These are phyloP conservation scores for Zygotorulaspora mrakii DNA, from an alignment of 1,139 yeast species.

Conservation along the genomic window DNA sequence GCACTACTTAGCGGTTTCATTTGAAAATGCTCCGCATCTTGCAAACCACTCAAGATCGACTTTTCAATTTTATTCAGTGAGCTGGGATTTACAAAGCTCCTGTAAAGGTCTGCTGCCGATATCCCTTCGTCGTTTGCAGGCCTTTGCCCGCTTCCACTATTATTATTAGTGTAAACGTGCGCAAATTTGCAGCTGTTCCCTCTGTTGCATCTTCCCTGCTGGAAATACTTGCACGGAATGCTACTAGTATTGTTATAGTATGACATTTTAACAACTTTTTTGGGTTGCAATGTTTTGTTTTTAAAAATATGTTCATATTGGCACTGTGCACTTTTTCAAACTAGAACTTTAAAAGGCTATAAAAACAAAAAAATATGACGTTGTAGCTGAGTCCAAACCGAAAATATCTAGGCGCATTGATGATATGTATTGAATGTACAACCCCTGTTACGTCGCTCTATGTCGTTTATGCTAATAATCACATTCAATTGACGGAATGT, in stretches of 20 bases:
- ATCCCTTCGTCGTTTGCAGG: slow-evolving; percentile 14
- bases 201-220: slow-evolving; percentile 39
- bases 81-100: slow-evolving; percentile 22
- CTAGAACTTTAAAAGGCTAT: no score
- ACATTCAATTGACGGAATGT: slow-evolving; percentile 79
- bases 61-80: slow-evolving; percentile 25
- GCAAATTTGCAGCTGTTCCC: slow-evolving; percentile 43
- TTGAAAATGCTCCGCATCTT: slow-evolving; percentile 21
- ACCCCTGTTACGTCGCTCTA: slow-evolving; percentile 61
- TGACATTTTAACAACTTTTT: slow-evolving; percentile 7
- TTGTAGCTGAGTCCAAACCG: no score
- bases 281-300: neutral
- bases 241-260: slow-evolving; percentile 20
- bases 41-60: slow-evolving; percentile 36
- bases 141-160: slow-evolving; percentile 16
- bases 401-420: no score
- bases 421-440: slow-evolving; percentile 90
- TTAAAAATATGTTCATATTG: neutral
- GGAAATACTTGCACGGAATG: slow-evolving; percentile 43
- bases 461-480: slow-evolving; percentile 70
- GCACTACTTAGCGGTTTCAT: slow-evolving; percentile 35
- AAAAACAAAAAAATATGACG: no score
- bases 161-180: slow-evolving; percentile 33
- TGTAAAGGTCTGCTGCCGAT: slow-evolving; percentile 19
- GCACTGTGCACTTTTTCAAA: neutral